Evolutionary conservation across 495 filamentous ascomycete species (phyloP).

Genomic region (Neurospora sp.): DNA sequence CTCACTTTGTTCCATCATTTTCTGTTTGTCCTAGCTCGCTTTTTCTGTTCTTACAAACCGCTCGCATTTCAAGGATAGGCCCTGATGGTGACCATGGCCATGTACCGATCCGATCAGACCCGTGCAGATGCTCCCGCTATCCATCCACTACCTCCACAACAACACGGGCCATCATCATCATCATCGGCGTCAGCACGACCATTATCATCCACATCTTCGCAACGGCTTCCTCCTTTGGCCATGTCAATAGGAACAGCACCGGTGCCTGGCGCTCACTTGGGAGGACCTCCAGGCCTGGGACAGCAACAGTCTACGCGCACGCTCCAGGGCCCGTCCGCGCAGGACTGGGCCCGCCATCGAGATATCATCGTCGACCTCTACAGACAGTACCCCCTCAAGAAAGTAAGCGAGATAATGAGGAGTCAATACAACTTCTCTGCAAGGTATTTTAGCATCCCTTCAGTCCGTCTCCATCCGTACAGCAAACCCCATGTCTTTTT

Average conservation of each 20-base stretch:
- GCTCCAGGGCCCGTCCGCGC: constrained; percentile 22
- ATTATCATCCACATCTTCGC: background rate
- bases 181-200: background rate
- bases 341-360: constrained; percentile 20
- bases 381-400: constrained; percentile 20
- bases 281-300: background rate
- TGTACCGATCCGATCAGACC: constrained; percentile 17
- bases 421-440: constrained; percentile 24
- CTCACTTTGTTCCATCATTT: background rate
- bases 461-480: background rate
- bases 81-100: constrained; percentile 7
- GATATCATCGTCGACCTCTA: constrained; percentile 24
- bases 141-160: constrained; percentile 1
- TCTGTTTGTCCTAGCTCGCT: background rate
- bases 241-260: background rate
- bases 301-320: constrained; percentile 18
- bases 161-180: background rate
- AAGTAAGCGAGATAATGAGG: constrained; percentile 23
- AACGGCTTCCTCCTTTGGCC: background rate
- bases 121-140: constrained; percentile 20
- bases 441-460: constrained; percentile 13
- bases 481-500: background rate
- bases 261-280: background rate
- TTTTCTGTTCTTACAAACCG: background rate
- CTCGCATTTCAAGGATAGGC: background rate